These are phyloP conservation scores for Trichoderma arundinaceum DNA, from an alignment of 2,329 filamentous ascomycete genomes.

Conservation along the genomic window DNA sequence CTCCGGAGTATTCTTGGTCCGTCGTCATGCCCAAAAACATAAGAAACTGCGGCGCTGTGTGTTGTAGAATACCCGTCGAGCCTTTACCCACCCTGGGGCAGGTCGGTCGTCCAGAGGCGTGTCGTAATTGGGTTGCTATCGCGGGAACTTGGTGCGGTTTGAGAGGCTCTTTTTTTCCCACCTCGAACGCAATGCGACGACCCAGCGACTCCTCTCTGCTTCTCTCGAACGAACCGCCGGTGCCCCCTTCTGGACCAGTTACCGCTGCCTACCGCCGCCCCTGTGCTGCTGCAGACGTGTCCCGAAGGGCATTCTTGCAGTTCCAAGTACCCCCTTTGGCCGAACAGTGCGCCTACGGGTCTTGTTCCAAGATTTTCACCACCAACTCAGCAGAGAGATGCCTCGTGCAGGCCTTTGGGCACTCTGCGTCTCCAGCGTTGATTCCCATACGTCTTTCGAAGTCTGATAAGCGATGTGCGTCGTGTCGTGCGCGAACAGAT, in stretches of 20 bases:
- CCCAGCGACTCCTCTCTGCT: conserved; percentile 28
- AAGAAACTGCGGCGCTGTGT: conserved; percentile 19
- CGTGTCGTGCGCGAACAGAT: conserved; percentile 24
- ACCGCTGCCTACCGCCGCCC: conserved; percentile 3
- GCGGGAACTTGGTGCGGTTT: conserved; percentile 12
- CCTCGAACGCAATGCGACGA: conserved; percentile 30
- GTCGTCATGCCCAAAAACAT: conserved; percentile 19
- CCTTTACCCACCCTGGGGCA: conserved; percentile 19
- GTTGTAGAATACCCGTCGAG: conserved; percentile 21
- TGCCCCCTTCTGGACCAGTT: conserved; percentile 20
- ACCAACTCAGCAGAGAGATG: conserved; percentile 20
- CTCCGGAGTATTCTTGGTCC: conserved; percentile 25
- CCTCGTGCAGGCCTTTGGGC: conserved; percentile 28
- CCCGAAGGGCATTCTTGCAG: conserved; percentile 28
- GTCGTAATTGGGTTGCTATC: conserved; percentile 30
- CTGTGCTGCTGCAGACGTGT: conserved; percentile 27
- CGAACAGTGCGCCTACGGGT: conserved; percentile 23
- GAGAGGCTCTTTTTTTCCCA: conserved; percentile 24
- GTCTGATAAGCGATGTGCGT: conserved; percentile 30
- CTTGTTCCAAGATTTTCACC: conserved; percentile 20
- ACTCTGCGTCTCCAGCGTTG: conserved; percentile 23
- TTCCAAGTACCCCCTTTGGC: conserved; percentile 26
- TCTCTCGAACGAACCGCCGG: conserved; percentile 26
- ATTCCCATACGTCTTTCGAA: conserved; percentile 17
- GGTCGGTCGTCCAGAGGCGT: conserved; percentile 18